Base-by-base conservation (phyloP, 768 basidiomycete species). In the Boletus fagicola region DNA sequence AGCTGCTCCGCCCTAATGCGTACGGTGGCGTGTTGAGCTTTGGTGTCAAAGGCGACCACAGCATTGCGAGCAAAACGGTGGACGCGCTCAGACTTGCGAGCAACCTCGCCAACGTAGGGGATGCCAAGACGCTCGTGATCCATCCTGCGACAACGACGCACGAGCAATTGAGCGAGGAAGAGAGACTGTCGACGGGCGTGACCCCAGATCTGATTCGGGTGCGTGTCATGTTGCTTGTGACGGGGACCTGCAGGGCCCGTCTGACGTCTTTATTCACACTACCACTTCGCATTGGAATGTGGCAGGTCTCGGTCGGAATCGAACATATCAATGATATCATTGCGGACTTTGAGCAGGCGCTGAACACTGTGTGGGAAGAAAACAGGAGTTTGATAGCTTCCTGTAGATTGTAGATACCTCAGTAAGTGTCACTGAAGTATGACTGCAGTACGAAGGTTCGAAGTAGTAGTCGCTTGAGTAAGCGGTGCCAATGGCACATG, bases 11-110 rank as follows among this genome's bases (percentile, higher is more conserved):
- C 5, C 69, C 74, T 1, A 51, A 69, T 20, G 72, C 76, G 3
- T 92, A 77, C 56, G 88, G 90, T 4, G 91, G 90, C 22, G 80
- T 94, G 62, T 72, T 94, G 49, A 88, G 80, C 72, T 92, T 94
- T 63, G 92, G 91, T 10, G 71, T 91, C 59, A 84, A 84, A 62
- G 88, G 85, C n/a, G 79, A 79, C 51, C 73, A 74, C 2, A 68
- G 72, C 49, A 68, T 65, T 3, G 86, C 85, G 8, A 82, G 79
- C 73, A 77, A 77, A 56, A 76, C 87, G 33, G 87, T 93, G 16
- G 90, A 94, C 61, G 78, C 72, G 59, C 76, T 94, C 56, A 82
- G 80, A 64, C 77, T 93, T 6, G 87, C 86, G 18, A 87, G 85
- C 63, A 75, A 90, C 65, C 77, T 90, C 9, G 87, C 87, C 13